Base-by-base conservation (phyloP, 192 early-diverging fungal genomes). In the Entomortierella lignicola region DNA sequence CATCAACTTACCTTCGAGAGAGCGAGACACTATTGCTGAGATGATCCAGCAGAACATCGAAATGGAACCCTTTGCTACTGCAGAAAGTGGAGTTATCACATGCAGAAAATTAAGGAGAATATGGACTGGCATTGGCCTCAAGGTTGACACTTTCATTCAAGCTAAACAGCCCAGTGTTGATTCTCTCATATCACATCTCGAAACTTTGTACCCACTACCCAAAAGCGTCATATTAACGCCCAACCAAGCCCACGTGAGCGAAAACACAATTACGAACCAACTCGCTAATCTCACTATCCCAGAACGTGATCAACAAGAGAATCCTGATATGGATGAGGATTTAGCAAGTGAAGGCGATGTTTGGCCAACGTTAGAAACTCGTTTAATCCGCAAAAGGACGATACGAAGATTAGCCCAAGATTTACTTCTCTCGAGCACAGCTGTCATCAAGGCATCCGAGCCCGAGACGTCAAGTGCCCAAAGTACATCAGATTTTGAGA, bases 351-450 rank as follows among this genome's bases (percentile, higher is more conserved):
- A 47, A 39, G 37, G 42, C 23, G 54, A 8, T 30, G 37, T 47
- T 6, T 73, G 71, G 71, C 61, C 71, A 17, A 53, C 61, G 15
- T 26, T 17, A 8, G 71, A 73, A 18, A 51, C 57, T 4, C 55
- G 57, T 13, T 27, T 30, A 17, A 73, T 60, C 12, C 71, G 71
- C 6, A n/a, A 21, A 0, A 66, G 12, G 47, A 54, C 71, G 1
- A 65, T 73, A 59, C 54, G 57, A 8, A 41, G 63, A 13, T 34
- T 73, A 39, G 71, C 71, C 8, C 71, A 73, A 39, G 71, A 73
- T 21, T 37, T 73, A 2, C 30, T 42, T 2, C 27, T 73, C 17
- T 26, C 55, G 37, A 32, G 43, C 1, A 73, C 25, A 13, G 42
- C 51, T 4, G 32, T 73, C 34, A 26, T 66, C 27, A 50, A 44